Conservation (phyloP, 1,139 yeast genomes). For the Taphrina flavorubra region DNA sequence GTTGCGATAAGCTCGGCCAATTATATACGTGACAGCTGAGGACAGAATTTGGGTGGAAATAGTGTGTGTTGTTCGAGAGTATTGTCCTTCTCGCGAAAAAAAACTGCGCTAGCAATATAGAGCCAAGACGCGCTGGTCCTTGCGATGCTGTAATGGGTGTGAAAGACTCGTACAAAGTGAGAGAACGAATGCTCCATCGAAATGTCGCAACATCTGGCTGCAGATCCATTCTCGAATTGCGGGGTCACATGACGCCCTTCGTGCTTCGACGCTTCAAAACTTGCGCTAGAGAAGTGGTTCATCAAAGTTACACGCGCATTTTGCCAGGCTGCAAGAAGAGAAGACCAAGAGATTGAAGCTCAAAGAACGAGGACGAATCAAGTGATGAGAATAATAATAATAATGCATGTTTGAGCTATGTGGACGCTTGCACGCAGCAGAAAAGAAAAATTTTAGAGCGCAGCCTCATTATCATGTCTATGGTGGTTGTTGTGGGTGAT, state of each 20-base stretch:
- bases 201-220: neutral
- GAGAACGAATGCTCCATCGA: neutral
- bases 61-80: no score
- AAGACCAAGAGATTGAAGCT: no score
- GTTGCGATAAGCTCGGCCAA: no score
- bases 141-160: no score
- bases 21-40: no score
- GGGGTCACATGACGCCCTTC: constrained; percentile 2
- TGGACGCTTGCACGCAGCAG: constrained; percentile 3
- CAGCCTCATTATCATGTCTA: constrained; percentile 17
- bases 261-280: neutral
- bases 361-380: neutral
- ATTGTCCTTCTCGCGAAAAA: no score
- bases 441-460: neutral
- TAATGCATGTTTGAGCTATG: constrained; percentile 19
- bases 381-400: neutral
- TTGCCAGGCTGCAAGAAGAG: no score
- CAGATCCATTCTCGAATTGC: neutral
- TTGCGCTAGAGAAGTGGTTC: no score
- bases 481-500: neutral
- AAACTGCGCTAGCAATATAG: no score
- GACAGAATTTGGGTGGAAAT: no score
- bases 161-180: neutral
- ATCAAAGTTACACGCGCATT: no score
- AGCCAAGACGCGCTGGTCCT: no score